phyloP scores from a whole-genome alignment of 768 basidiomycete species.

The Naganishia onofrii region DNA sequence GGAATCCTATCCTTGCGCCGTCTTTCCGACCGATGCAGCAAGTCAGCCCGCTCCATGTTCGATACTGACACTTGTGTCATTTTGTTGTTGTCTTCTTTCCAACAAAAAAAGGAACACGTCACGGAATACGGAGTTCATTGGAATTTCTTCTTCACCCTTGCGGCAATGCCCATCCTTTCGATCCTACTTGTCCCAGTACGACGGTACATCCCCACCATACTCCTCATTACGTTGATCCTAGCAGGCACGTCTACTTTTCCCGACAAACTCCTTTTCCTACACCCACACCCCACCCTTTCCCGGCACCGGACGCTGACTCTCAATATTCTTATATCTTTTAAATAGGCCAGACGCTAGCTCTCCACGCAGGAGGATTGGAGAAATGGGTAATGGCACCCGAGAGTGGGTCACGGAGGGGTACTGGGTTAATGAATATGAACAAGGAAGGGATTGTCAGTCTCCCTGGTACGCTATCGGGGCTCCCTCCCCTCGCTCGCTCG shows the following conservation, averaged over 20 bases:
- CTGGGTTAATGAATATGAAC: constrained; percentile 68
- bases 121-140: constrained; percentile 96
- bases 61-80: no score
- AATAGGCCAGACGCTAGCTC: no score
- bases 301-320: no score
- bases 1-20: no score
- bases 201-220: constrained; percentile 59
- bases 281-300: no score
- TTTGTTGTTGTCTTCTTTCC: no score
- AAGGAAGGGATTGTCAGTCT: constrained; percentile 88
- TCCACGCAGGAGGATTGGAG: constrained; percentile 55
- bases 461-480: constrained; percentile 60
- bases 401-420: constrained; percentile 52
- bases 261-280: no score
- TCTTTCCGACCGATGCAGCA: no score
- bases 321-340: no score
- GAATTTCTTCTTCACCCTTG: constrained; percentile 97
- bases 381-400: constrained; percentile 65
- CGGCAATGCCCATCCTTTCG: constrained; percentile 71
- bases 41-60: no score
- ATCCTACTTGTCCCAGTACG: constrained; percentile 69
- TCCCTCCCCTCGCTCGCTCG: no score
- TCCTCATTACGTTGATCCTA: constrained; percentile 65
- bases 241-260: constrained; percentile 50
- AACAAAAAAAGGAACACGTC: constrained; percentile 70